Evolutionary conservation across 2,329 filamentous ascomycete species (phyloP), one percentile per base, ranked within the genome.

Genomic region (Blumeria graminis): DNA sequence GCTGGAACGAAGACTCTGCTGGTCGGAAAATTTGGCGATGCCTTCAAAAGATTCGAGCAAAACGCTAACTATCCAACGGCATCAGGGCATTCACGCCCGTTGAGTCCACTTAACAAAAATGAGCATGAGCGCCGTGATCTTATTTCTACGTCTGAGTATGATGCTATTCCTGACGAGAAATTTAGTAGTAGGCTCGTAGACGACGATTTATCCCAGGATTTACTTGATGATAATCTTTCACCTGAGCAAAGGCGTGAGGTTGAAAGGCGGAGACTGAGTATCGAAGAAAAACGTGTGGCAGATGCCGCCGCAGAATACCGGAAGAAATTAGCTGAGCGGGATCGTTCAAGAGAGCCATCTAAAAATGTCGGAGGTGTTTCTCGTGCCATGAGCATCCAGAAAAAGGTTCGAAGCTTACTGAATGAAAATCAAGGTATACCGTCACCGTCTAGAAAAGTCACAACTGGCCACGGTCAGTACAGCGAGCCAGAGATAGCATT

Each of bases 231-330:
- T 6, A 81, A 87, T 58, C 69, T 94, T 65, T 81, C 86, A 0
- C 86, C 90, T 0, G 90, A 96, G 68, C 84, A 92, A 73, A 81
- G 86, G 54, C 82, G 92, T 35, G 92, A 98, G 66, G 74, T 94
- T 14, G 92, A 98, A 68, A 81, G 89, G 18, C 74, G 81, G 56
- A 79, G 82, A 56, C 74, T 95, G 1, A 83, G 82, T 16, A 82
- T 92, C 65, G 92, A 98, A 70, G 92, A 98, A 69, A 82, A 81
- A 63, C 79, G 92, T 3, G 92, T 98, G 1, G 87, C 86, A 51
- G 82, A 82, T 18, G 92, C 89, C 0, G 88, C 87, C 16, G 88
- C 86, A 1, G 89, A 94, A 68, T 94, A 96, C 67, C 80, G 84
- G 36, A 80, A 81, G 62, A 80, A 84, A 22, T 71, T 94, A 41